phyloP scores from a whole-genome alignment of 768 basidiomycete genomes.

The Psilocybe azurescens region DNA sequence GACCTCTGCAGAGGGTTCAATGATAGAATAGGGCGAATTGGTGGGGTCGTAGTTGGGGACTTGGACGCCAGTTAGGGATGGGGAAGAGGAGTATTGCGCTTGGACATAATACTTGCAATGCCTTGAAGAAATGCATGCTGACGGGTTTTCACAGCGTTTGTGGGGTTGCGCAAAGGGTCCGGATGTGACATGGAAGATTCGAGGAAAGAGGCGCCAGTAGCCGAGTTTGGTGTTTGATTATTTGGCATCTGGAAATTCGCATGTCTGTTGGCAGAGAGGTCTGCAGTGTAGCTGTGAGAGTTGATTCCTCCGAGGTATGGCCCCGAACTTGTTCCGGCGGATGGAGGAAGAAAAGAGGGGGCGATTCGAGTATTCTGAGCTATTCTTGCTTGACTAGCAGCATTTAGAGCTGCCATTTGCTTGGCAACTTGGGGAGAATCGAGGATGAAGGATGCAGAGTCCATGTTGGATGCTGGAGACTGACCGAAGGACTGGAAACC shows the following conservation, averaged over 20 bases:
- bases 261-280: conserved; percentile 40
- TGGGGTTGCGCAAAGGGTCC: conserved; percentile 42
- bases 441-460: conserved; percentile 51
- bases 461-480: conserved; percentile 37
- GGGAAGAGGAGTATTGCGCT: conserved; percentile 73
- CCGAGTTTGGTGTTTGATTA: conserved; percentile 40
- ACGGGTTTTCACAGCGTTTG: conserved; percentile 51
- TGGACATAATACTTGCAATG: conserved; percentile 64
- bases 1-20: conserved; percentile 66
- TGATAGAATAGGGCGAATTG: conserved; percentile 65
- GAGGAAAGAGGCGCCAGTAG: conserved; percentile 44
- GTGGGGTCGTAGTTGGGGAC: conserved; percentile 65
- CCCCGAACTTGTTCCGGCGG: conserved; percentile 69
- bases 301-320: conserved; percentile 69
- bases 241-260: conserved; percentile 52
- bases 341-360: conserved; percentile 33
- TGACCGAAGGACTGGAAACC: conserved; percentile 38
- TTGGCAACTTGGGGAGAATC: conserved; percentile 75
- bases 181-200: conserved; percentile 45
- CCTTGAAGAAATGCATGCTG: conserved; percentile 63
- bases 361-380: conserved; percentile 52
- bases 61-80: conserved; percentile 68
- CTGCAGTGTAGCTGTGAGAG: conserved; percentile 47
- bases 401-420: conserved; percentile 81
- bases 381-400: conserved; percentile 64